Conservation (phyloP, 768 basidiomycete species). For the Mycena filopes region DNA sequence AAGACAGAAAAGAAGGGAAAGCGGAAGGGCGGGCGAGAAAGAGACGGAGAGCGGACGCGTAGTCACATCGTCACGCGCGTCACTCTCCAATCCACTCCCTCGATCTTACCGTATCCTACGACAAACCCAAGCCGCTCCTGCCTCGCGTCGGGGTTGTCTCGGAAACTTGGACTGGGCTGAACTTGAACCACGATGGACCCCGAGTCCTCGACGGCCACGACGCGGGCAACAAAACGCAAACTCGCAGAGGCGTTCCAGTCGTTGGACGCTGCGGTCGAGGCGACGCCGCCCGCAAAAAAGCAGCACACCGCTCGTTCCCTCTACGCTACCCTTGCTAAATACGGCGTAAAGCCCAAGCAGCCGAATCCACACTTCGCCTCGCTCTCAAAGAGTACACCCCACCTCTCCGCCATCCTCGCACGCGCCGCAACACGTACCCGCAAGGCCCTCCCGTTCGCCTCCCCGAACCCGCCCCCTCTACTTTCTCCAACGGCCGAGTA, state of each 20-base stretch:
- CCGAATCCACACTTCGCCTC: constrained; percentile 39
- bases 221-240: constrained; percentile 71
- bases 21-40: too few species aligned
- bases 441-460: constrained; percentile 57
- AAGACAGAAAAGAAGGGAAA: too few species aligned
- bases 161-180: too few species aligned
- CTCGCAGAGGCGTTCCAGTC: constrained; percentile 82
- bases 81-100: too few species aligned
- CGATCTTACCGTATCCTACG: too few species aligned
- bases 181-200: too few species aligned
- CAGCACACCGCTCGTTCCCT: constrained; percentile 62
- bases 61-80: too few species aligned
- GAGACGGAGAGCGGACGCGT: too few species aligned
- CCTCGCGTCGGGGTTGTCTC: too few species aligned
- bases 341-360: constrained; percentile 71
- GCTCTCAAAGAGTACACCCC: constrained; percentile 70
- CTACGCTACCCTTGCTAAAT: constrained; percentile 84
- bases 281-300: constrained; percentile 62
- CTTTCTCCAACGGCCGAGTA: constrained; percentile 66
- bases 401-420: constrained; percentile 76
- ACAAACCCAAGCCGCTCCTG: too few species aligned
- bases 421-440: constrained; percentile 69
- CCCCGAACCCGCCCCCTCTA: constrained; percentile 43
- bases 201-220: not conserved
- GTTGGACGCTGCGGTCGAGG: constrained; percentile 71